A percentile compares a stretch with the other conserved stretches of the same genome.
These are phyloP conservation scores for Termitomyces sp. DNA, from an alignment of 768 basidiomycete genomes.

Conservation along the genomic window DNA sequence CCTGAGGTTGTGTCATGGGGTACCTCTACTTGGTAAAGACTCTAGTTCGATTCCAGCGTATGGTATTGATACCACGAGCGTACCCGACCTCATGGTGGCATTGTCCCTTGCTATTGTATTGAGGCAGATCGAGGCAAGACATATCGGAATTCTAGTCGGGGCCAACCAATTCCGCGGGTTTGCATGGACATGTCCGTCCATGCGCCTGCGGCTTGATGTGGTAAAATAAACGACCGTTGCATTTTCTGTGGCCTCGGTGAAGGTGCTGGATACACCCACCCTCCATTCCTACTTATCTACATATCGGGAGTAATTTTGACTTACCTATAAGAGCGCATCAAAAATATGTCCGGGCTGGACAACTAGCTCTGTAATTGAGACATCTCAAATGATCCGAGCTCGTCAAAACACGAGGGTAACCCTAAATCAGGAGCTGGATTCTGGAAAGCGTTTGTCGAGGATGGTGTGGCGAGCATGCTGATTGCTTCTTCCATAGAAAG, in stretches of 20 bases:
- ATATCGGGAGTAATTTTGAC: background rate
- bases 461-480: conserved; percentile 5
- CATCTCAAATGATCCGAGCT: conserved; percentile 20
- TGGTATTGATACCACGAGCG: background rate
- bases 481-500: conserved; percentile 11
- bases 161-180: conserved; percentile 1
- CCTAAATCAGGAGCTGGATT: conserved; percentile 16
- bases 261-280: background rate
- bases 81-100: background rate
- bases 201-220: background rate
- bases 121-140: background rate
- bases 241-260: background rate
- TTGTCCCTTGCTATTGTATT: background rate
- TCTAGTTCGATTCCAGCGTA: background rate
- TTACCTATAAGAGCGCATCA: conserved; percentile 19
- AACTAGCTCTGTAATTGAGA: conserved; percentile 7
- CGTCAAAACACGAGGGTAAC: conserved; percentile 28
- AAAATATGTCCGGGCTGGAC: conserved; percentile 10
- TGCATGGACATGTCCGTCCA: background rate
- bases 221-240: background rate
- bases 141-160: conserved; percentile 7
- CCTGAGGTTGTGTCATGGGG: background rate
- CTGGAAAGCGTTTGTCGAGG: background rate
- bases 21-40: background rate
- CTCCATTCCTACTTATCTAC: background rate